These are phyloP conservation scores for Thraustochytrium sp. DNA, from an alignment of 352 stramenopile species.

Conservation along the genomic window DNA sequence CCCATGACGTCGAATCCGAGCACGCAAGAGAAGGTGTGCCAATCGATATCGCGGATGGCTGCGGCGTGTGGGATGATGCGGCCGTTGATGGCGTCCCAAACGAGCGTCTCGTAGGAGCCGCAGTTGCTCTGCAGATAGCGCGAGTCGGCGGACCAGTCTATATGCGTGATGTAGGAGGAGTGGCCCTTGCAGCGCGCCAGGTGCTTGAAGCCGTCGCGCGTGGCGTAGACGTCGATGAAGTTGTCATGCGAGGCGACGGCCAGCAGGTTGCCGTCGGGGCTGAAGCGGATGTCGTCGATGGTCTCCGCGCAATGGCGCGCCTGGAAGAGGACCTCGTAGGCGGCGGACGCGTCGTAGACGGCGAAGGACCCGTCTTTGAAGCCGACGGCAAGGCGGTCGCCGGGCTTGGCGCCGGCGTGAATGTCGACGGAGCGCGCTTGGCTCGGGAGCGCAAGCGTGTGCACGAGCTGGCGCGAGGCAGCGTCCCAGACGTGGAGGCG, in stretches of 20 bases:
- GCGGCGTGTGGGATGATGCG: slow-evolving; percentile 73
- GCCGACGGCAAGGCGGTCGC: slow-evolving; percentile 41
- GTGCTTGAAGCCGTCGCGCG: slow-evolving; percentile 49
- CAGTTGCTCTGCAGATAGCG: slow-evolving; percentile 75
- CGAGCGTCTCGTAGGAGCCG: slow-evolving; percentile 77
- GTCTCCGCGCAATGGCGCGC: slow-evolving; percentile 3
- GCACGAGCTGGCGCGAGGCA: background rate
- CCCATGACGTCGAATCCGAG: slow-evolving; percentile 70
- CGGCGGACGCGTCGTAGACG: slow-evolving; percentile 17
- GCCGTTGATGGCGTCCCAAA: slow-evolving; percentile 72
- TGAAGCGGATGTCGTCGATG: slow-evolving; percentile 62
- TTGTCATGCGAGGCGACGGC: slow-evolving; percentile 65
- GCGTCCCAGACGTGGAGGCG: slow-evolving; percentile 45
- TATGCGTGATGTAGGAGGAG: slow-evolving; percentile 64
- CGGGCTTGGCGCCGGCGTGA: background rate
- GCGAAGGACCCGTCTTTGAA: slow-evolving; percentile 48
- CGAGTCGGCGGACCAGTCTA: slow-evolving; percentile 75
- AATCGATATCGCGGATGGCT: slow-evolving; percentile 76
- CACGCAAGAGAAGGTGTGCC: slow-evolving; percentile 70
- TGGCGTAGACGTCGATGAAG: slow-evolving; percentile 59
- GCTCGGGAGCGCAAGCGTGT: slow-evolving; percentile 23
- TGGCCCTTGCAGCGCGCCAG: slow-evolving; percentile 64
- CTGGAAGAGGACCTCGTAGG: slow-evolving; percentile 32
- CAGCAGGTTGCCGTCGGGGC: slow-evolving; percentile 63
- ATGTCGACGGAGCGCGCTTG: slow-evolving; percentile 24